Conservation (phyloP, 345 rosid species). For the Eucalyptus marginata region DNA sequence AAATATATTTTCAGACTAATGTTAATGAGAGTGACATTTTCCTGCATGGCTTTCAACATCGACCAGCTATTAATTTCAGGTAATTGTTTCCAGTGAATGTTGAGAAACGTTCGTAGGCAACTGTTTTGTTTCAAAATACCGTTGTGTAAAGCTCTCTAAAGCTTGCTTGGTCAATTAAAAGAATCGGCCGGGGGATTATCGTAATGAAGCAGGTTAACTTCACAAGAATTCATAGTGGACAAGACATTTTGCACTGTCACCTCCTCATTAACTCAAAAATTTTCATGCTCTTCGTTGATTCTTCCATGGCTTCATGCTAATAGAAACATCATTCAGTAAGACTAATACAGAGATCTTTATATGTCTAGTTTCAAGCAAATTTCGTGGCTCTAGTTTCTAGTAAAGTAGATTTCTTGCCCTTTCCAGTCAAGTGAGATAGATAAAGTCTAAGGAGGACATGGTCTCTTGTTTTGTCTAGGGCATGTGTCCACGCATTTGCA, state of each 20-base stretch:
- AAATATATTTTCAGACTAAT: too few species aligned
- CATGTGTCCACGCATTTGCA: too few species aligned
- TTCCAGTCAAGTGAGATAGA: too few species aligned
- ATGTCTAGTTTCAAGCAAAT: too few species aligned
- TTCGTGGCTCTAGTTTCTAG: too few species aligned
- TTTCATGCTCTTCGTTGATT: too few species aligned
- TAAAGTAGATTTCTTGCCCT: too few species aligned
- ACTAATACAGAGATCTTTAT: too few species aligned
- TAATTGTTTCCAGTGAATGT: background rate
- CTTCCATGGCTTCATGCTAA: too few species aligned
- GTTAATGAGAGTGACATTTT: background rate
- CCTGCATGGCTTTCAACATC: background rate
- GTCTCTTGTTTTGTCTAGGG: too few species aligned
- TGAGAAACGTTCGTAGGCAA: background rate
- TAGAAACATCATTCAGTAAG: too few species aligned
- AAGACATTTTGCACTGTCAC: background rate
- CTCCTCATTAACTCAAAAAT: background rate
- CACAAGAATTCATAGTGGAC: background rate
- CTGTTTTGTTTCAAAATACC: background rate
- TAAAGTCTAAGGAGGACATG: too few species aligned
- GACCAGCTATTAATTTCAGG: background rate
- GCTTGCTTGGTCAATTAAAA: background rate
- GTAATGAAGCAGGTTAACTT: background rate
- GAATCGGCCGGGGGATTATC: background rate
- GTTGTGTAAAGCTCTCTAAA: background rate